Evolutionary conservation across 345 rosid genomes (phyloP), one percentile per base, ranked within the genome.

Genomic region (Diplotaxis tenuifolia): DNA sequence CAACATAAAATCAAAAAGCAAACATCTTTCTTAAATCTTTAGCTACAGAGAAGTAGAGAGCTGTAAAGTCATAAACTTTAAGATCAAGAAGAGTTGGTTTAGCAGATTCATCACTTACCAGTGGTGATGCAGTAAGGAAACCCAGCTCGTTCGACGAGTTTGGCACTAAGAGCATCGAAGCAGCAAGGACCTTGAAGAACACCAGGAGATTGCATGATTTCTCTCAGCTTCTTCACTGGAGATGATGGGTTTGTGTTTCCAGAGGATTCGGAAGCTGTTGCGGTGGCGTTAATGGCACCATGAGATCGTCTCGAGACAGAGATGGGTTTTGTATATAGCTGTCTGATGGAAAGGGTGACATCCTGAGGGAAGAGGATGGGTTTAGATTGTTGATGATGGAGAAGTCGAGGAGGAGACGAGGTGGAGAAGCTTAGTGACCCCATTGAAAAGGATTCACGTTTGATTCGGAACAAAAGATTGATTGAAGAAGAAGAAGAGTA

Each of bases 161-260:
- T 85, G 71, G 97, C 97, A 64, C 95, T 89, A 72, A 94, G 94
- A 76, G 90, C 97, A 88, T 94, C 97, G 81, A 87, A 94, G 75
- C 97, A 94, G 64, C 96, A 95, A 0, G 98, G 98, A 15, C 95
- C 96, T 52, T 87, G 97, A 81, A 88, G 96, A 76, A 88, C 76
- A 28, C 97, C 97, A 0, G 97, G 86, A 16, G 75, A 82, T 31
- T 91, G 82, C 53, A 91, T 82, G 50, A 94, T 72, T 70, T 82
- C 71, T 34, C 98, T 74, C 18, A 94, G 86, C 29, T 79, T 59
- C 62, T 78, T 83, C 15, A 82, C 79, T 3, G 85, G 76, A 5
- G 82, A 45, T 25, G 62, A 57, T 29, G 29, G 29, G 9, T 78
- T 79, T 2, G 15, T 29, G 27, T 71, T 40, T 71, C 34, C 73